Percentiles rank a stretch among this genome's conserved stretches.
These are phyloP conservation scores for Luffa aegyptiaca DNA, from an alignment of 306 rosid species.

Conservation along the genomic window DNA sequence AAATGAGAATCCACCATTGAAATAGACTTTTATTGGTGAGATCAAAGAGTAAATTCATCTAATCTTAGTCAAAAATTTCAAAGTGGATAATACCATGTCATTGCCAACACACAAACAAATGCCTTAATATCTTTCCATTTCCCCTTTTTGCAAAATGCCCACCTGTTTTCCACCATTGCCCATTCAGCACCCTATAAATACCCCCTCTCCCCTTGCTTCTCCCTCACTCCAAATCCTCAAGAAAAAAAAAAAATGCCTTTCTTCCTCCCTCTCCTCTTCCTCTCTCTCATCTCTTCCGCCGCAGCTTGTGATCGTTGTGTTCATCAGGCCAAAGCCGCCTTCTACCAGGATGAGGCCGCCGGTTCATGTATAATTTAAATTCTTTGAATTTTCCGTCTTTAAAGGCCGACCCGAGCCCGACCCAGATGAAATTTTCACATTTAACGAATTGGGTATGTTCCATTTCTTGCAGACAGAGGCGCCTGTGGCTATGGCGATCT, in stretches of 20 bases:
- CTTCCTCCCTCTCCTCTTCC: neutral
- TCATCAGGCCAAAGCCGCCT: conserved; percentile 11
- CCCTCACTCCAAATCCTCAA: neutral
- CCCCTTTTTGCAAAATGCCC: neutral
- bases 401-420: neutral
- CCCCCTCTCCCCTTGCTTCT: neutral
- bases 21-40: too few species aligned
- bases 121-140: neutral
- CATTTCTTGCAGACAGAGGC: conserved; percentile 43
- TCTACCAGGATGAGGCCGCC: neutral
- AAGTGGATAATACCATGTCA: neutral
- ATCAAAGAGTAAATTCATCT: neutral
- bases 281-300: neutral
- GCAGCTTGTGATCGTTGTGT: conserved; percentile 2
- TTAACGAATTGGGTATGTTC: conserved; percentile 4
- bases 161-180: conserved; percentile 3
- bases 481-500: conserved; percentile 87
- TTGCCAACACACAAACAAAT: neutral
- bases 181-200: neutral
- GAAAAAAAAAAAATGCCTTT: neutral
- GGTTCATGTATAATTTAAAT: neutral
- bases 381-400: neutral
- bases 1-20: too few species aligned
- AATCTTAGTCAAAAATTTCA: too few species aligned
- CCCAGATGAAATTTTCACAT: conserved; percentile 16